These are phyloP conservation scores for Physcomitrium patens DNA, from an alignment of 225 moss, liverwort and hornwort species.

Conservation along the genomic window DNA sequence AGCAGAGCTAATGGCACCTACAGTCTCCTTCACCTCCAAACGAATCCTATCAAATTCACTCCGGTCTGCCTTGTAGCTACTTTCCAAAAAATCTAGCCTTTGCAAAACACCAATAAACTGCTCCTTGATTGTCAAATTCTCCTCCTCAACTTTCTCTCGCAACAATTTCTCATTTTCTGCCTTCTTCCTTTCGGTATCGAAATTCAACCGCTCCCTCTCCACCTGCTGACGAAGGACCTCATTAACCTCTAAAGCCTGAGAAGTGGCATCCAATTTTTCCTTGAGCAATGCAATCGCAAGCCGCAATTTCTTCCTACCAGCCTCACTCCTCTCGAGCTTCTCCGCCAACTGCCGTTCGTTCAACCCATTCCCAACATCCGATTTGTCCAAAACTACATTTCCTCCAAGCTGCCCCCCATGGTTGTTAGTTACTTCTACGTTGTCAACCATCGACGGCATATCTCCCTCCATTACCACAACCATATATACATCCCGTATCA, in stretches of 20 bases:
- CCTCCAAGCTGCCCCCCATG: slow-evolving; percentile 8
- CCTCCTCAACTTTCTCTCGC: slow-evolving; percentile 66
- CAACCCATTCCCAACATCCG: slow-evolving; percentile 15
- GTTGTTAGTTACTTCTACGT: slow-evolving; percentile 16
- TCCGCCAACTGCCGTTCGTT: slow-evolving; percentile 61
- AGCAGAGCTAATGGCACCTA: slow-evolving; percentile 60
- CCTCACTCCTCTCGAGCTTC: slow-evolving; percentile 93
- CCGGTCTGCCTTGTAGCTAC: slow-evolving; percentile 55
- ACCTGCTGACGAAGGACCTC: slow-evolving; percentile 86
- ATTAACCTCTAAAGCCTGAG: slow-evolving; percentile 82
- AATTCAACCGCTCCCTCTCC: slow-evolving; percentile 73
- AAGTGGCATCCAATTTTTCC: slow-evolving; percentile 86
- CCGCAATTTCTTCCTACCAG: slow-evolving; percentile 86
- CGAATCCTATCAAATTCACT: slow-evolving; percentile 57
- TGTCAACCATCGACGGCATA: slow-evolving; percentile 45
- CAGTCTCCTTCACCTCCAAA: slow-evolving; percentile 66
- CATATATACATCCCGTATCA: neutral
- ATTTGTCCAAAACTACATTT: neutral
- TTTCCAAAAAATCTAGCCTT: slow-evolving; percentile 75
- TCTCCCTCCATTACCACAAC: slow-evolving; percentile 42
- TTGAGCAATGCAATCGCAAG: slow-evolving; percentile 85
- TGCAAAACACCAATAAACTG: slow-evolving; percentile 68
- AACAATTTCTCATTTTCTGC: slow-evolving; percentile 63
- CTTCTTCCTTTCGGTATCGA: slow-evolving; percentile 67
- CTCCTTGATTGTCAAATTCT: slow-evolving; percentile 64